These are phyloP conservation scores for Neofusicoccum ribis DNA, from an alignment of 2,329 filamentous ascomycete species.

Conservation along the genomic window DNA sequence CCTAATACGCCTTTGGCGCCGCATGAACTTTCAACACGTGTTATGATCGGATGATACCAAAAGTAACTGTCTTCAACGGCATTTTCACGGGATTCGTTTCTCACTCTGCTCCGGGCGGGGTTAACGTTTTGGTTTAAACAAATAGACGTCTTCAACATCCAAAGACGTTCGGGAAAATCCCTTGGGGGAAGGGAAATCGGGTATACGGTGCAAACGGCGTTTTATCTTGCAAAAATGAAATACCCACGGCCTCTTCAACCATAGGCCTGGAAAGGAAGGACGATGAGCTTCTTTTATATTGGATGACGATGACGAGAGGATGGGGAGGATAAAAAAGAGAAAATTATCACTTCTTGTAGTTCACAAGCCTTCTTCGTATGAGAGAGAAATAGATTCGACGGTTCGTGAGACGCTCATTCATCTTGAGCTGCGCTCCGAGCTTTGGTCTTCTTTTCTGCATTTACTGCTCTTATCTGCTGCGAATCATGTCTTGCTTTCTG, in stretches of 20 bases:
- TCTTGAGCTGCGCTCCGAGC: background rate
- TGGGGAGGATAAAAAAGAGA: background rate
- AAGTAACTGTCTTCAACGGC: constrained; percentile 65
- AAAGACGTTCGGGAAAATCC: background rate
- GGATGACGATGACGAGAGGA: background rate
- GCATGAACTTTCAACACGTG: constrained; percentile 52
- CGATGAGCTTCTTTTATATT: background rate
- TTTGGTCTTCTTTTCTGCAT: background rate
- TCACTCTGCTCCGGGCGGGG: background rate
- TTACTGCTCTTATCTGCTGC: background rate
- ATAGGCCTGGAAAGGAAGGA: constrained; percentile 2
- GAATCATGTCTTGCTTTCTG: no score
- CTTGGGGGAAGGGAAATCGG: background rate
- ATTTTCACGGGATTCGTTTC: constrained; percentile 34
- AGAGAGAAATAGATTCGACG: background rate
- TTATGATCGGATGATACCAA: constrained; percentile 62
- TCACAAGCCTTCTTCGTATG: background rate
- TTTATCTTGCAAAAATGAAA: background rate
- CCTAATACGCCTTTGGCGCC: constrained; percentile 26
- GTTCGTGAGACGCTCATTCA: constrained; percentile 4
- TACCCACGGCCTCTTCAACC: constrained; percentile 16
- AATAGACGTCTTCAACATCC: constrained; percentile 16
- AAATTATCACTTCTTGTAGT: background rate
- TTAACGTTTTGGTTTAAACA: constrained; percentile 1
- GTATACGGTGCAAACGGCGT: constrained; percentile 7